A percentile compares a stretch with the other conserved stretches of the same genome.
Conservation (phyloP, 352 stramenopile genomes). For the Pythium monospermum region DNA sequence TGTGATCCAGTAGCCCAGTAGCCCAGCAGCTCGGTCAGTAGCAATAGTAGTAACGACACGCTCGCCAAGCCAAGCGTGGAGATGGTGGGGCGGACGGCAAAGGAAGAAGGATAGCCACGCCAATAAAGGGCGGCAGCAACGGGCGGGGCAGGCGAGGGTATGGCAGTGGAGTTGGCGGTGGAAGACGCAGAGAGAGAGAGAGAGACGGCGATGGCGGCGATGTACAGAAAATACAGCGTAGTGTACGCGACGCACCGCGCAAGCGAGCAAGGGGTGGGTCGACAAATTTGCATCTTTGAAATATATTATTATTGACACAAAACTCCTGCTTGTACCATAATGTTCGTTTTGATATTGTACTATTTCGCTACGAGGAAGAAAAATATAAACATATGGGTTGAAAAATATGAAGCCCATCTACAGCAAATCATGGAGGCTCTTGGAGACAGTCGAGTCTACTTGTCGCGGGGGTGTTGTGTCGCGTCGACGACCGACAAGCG, state of each 20-base stretch:
- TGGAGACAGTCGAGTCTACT: constrained; percentile 15
- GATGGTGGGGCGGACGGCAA: neutral
- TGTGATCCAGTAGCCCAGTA: constrained; percentile 17
- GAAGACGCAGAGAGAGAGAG: neutral
- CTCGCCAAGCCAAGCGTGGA: neutral
- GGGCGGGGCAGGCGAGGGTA: too few species aligned
- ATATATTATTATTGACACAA: constrained; percentile 15
- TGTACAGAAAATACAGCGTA: constrained; percentile 15
- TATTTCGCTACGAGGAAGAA: neutral
- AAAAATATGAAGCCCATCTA: too few species aligned
- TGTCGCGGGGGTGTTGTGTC: constrained; percentile 14
- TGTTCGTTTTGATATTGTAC: neutral
- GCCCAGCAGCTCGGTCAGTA: neutral
- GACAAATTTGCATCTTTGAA: constrained; percentile 17
- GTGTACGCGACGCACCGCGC: constrained; percentile 3
- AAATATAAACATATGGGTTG: too few species aligned
- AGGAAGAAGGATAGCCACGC: neutral
- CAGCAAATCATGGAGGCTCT: constrained; percentile 21
- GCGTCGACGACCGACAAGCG: constrained; percentile 16
- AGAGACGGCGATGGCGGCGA: neutral
- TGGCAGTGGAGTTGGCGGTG: neutral
- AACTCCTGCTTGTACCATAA: too few species aligned
- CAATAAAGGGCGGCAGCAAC: too few species aligned
- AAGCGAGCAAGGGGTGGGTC: too few species aligned
- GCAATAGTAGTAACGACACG: neutral